These are phyloP conservation scores for Scleroderma citrinum DNA, from an alignment of 768 basidiomycete genomes.

Conservation along the genomic window DNA sequence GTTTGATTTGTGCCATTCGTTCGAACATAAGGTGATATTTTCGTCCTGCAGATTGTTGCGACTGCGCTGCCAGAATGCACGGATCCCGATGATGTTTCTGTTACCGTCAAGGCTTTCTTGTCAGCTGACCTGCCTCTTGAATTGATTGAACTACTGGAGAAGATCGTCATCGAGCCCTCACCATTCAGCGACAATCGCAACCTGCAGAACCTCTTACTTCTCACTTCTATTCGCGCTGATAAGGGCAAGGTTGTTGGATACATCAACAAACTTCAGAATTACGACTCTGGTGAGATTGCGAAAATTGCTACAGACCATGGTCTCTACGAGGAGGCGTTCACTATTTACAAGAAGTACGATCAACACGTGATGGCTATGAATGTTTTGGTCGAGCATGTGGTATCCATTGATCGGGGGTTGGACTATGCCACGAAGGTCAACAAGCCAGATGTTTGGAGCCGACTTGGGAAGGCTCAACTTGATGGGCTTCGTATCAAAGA, in stretches of 20 bases:
- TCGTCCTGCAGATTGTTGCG: conserved; percentile 65
- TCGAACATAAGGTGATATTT: not conserved
- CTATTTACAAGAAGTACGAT: conserved; percentile 96
- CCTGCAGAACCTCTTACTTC: conserved; percentile 88
- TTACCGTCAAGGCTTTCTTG: conserved; percentile 98
- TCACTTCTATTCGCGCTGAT: conserved; percentile 95
- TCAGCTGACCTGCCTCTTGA: conserved; percentile 95
- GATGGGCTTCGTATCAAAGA: conserved; percentile 98
- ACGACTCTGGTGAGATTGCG: conserved; percentile 91
- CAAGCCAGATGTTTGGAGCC: conserved; percentile 93
- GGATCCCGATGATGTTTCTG: conserved; percentile 96
- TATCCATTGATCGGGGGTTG: conserved; percentile 92
- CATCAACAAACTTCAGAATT: conserved; percentile 95
- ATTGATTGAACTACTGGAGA: conserved; percentile 95
- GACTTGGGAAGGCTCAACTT: conserved; percentile 97
- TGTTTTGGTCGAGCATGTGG: conserved; percentile 96
- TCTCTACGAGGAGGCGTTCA: conserved; percentile 92
- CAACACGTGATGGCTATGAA: conserved; percentile 95
- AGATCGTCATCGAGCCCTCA: conserved; percentile 95
- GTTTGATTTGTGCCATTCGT: conserved; percentile 9
- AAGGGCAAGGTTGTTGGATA: conserved; percentile 98
- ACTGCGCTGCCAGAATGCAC: conserved; percentile 96
- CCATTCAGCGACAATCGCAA: conserved; percentile 98
- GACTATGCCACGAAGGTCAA: conserved; percentile 97
- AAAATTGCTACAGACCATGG: conserved; percentile 96